Base-by-base conservation (phyloP, 345 rosid genomes). In the Rhodamnia rubescens region DNA sequence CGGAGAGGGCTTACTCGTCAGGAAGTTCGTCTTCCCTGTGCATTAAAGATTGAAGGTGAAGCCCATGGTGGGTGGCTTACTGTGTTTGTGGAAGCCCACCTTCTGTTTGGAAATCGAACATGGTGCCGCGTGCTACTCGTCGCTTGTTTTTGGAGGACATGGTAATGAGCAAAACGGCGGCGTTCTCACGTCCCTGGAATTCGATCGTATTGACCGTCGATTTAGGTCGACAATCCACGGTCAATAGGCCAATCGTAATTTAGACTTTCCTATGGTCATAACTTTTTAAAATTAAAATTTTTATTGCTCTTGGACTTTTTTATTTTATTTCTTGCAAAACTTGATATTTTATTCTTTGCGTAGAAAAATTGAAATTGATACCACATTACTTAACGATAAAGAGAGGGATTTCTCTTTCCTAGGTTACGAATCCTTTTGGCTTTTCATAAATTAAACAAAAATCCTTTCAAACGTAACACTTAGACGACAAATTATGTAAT, bases 341-440 rank as follows among this genome's bases (percentile, higher is more conserved):
- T 69, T 18, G 24, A 36, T 69, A 18, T 20, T 32, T 32, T 69
- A 8, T 69, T 44, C 78, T 36, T 36, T 69, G 47, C 24, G 4
- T 6, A 53, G 22, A 7, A 53, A 53, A 53, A 53, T 53, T 6
- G 56, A n/a, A n/a, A 5, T 53, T 6, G 56, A 53, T 5, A 53
- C 24, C 22, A 2, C 3, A 8, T 54, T 26, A 7, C 26, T 20
- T 21, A 20, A 54, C 21, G 10, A 20, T 7, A 64, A 16, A 29
- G 44, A 4, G 44, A 2, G 75, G 75, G 44, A 32, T 64, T 64
- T 64, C 57, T 7, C 24, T 11, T 1, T 53, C 20, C 15, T 52
- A 52, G 2, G 16, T 58, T 14, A 14, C 6, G 7, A 3, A 61
- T 61, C 18, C 0, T 61, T 6, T 5, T 0, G 1, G 1, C 0